A percentile compares a stretch with the other conserved stretches of the same genome.
phyloP scores from a whole-genome alignment of 2,329 filamentous ascomycete species.

The Fusarium redolens region DNA sequence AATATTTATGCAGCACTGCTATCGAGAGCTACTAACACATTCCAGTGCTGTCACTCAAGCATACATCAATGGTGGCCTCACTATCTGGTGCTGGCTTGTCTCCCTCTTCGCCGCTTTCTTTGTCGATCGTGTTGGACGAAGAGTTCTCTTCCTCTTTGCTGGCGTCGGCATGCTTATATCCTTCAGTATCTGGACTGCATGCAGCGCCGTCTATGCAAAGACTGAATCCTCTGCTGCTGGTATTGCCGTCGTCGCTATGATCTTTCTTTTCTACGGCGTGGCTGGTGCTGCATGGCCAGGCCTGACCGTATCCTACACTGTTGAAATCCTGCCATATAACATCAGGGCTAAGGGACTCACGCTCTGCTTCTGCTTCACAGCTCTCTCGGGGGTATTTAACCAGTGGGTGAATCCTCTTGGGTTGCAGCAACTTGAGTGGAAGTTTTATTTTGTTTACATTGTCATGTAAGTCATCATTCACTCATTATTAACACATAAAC shows the following conservation, averaged over 20 bases:
- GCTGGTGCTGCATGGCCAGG: slow-evolving; percentile 42
- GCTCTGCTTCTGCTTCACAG: slow-evolving; percentile 41
- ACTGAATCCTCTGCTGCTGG: slow-evolving; percentile 30
- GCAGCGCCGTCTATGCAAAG: slow-evolving; percentile 40
- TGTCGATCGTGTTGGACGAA: slow-evolving; percentile 39
- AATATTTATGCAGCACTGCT: rapidly evolving
- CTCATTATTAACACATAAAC: rapidly evolving
- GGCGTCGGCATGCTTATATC: slow-evolving; percentile 41
- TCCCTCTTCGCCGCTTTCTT: slow-evolving; percentile 41
- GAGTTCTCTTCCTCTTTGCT: slow-evolving; percentile 40
- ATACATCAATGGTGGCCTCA: slow-evolving; percentile 42
- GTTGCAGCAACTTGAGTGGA: slow-evolving; percentile 36
- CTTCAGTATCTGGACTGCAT: slow-evolving; percentile 41
- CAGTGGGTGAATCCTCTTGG: slow-evolving; percentile 43
- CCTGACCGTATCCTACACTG: slow-evolving; percentile 40
- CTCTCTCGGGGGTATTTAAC: slow-evolving; percentile 40
- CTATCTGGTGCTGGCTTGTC: slow-evolving; percentile 42
- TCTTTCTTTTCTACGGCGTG: slow-evolving; percentile 42
- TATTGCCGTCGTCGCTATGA: slow-evolving; percentile 42
- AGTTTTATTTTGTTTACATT: slow-evolving; percentile 43
- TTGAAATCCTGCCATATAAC: slow-evolving; percentile 40
- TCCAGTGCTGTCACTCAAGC: slow-evolving; percentile 35
- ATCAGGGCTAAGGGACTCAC: slow-evolving; percentile 43
- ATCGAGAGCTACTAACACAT: not conserved
- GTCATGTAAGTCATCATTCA: slow-evolving; percentile 25